phyloP scores from a whole-genome alignment of 73 alveolate species.

The Paramecium caudatum region DNA sequence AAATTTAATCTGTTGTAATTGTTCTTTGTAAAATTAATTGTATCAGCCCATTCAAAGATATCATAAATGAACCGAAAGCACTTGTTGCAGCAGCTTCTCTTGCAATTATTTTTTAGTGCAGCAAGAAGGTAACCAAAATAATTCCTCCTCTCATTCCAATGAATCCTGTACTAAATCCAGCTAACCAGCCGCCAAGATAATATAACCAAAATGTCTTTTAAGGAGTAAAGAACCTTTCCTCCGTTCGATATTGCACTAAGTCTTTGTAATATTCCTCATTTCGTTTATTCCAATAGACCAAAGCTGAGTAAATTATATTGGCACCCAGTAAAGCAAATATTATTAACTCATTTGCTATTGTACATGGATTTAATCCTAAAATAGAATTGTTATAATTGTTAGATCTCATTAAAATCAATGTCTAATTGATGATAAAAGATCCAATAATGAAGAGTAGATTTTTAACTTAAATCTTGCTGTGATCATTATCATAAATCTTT shows the following conservation, averaged over 20 bases:
- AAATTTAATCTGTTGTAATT: not conserved
- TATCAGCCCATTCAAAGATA: not conserved
- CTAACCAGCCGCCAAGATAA: slow-evolving; percentile 37
- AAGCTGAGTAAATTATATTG: not conserved
- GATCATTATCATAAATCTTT: not conserved
- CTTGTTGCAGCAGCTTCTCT: slow-evolving; percentile 57
- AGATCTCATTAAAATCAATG: not conserved
- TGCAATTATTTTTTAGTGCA: not conserved
- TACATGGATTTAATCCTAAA: slow-evolving; percentile 16
- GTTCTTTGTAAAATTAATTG: not conserved
- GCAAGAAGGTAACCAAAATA: not conserved
- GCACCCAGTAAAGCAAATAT: not conserved
- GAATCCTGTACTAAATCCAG: slow-evolving; percentile 45
- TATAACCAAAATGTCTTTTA: not conserved
- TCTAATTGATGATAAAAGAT: not conserved
- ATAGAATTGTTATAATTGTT: not conserved
- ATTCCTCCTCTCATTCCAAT: slow-evolving; percentile 61
- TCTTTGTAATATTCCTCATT: slow-evolving; percentile 41
- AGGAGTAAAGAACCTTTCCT: slow-evolving; percentile 28
- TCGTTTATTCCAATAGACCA: slow-evolving; percentile 7
- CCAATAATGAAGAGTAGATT: not conserved
- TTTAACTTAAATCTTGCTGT: not conserved
- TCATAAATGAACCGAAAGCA: slow-evolving; percentile 59
- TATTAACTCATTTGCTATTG: not conserved
- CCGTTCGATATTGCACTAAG: not conserved